Evolutionary conservation across 2,329 filamentous ascomycete species (phyloP).

Genomic region (Camptophora hylomeconis): DNA sequence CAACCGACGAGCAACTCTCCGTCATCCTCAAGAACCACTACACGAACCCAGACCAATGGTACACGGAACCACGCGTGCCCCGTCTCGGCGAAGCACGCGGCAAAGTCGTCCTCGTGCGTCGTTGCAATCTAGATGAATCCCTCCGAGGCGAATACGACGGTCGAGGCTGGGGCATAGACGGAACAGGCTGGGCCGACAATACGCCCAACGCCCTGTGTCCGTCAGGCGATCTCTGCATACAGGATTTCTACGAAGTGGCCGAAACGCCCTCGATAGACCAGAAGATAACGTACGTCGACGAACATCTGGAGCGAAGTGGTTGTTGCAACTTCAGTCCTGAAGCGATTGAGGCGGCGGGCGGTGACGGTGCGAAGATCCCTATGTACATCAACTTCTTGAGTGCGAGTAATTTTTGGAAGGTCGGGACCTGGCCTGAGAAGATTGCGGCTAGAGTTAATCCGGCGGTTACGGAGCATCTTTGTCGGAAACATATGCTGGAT

Average conservation of each 20-base stretch:
- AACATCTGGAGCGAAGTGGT: slow-evolving; percentile 55
- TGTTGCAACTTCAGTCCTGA: slow-evolving; percentile 33
- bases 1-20: slow-evolving; percentile 66
- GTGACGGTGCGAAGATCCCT: slow-evolving; percentile 40
- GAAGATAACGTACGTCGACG: slow-evolving; percentile 63
- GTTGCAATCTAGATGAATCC: slow-evolving; percentile 53
- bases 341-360: slow-evolving; percentile 24
- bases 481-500: slow-evolving; percentile 34
- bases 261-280: slow-evolving; percentile 61
- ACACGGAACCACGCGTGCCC: slow-evolving; percentile 63
- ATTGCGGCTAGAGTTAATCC: slow-evolving; percentile 84
- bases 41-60: slow-evolving; percentile 55
- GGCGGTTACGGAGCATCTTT: slow-evolving; percentile 48
- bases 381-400: slow-evolving; percentile 85
- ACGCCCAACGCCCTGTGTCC: slow-evolving; percentile 59
- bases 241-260: slow-evolving; percentile 87
- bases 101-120: slow-evolving; percentile 70
- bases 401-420: slow-evolving; percentile 88
- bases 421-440: slow-evolving; percentile 82
- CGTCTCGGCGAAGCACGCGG: slow-evolving; percentile 66
- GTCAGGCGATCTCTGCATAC: slow-evolving; percentile 65
- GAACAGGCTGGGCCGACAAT: slow-evolving; percentile 71
- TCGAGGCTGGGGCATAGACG: slow-evolving; percentile 45
- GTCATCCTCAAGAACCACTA: slow-evolving; percentile 63
- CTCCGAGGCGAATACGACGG: slow-evolving; percentile 33